phyloP scores from a whole-genome alignment of 2,329 filamentous ascomycete genomes.

The Plectosphaerella plurivora region DNA sequence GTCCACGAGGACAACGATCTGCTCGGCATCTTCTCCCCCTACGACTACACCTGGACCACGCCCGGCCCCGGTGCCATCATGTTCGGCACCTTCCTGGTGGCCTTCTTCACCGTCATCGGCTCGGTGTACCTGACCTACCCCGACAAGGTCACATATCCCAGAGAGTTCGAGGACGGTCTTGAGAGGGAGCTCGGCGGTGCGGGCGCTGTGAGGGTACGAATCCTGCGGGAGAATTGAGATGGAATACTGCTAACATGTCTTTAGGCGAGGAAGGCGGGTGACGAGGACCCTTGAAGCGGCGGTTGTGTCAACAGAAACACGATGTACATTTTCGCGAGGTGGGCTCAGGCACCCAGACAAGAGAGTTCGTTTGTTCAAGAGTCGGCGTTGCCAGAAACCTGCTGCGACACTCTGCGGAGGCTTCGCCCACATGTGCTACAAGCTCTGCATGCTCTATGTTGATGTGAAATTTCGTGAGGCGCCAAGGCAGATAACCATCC shows the following conservation, averaged over 20 bases:
- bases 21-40: conserved; percentile 81
- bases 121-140: conserved; percentile 67
- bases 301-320: not conserved
- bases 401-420: too few species aligned
- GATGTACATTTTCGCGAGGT: conserved; percentile 1
- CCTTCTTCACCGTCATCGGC: conserved; percentile 61
- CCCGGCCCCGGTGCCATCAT: conserved; percentile 66
- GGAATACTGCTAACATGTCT: not conserved
- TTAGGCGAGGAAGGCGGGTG: conserved; percentile 1
- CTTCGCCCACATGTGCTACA: too few species aligned
- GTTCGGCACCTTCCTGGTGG: conserved; percentile 61
- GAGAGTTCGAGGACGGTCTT: conserved; percentile 68
- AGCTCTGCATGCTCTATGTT: too few species aligned
- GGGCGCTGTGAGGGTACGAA: conserved; percentile 60
- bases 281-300: not conserved
- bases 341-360: not conserved
- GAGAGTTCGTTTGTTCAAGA: conserved; percentile 6
- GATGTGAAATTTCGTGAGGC: too few species aligned
- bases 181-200: conserved; percentile 71
- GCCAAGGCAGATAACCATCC: too few species aligned
- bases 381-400: too few species aligned
- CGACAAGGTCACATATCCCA: conserved; percentile 64
- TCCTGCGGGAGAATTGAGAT: not conserved
- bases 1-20: conserved; percentile 96
- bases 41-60: conserved; percentile 81